Evolutionary conservation across 345 rosid species (phyloP).

Genomic region (Citrus glauca): DNA sequence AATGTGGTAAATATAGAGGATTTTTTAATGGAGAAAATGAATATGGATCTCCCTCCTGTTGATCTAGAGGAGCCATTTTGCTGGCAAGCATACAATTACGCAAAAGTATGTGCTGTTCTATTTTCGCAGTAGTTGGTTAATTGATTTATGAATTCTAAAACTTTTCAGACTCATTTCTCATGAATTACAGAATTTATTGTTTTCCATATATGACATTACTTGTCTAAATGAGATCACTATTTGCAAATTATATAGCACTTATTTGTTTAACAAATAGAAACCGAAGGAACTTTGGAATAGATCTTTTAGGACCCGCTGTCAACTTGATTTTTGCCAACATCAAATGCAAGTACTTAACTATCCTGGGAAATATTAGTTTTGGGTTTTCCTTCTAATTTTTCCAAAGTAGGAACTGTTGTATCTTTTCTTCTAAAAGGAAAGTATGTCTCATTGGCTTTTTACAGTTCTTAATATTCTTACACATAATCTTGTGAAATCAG

Average conservation of each 20-base stretch:
- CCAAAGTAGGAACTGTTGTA: not conserved
- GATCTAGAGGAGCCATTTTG: conserved; percentile 94
- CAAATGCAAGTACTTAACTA: not conserved
- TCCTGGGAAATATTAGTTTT: not conserved
- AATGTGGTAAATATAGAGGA: conserved; percentile 78
- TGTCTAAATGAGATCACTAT: not conserved
- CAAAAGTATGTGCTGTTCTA: conserved; percentile 50
- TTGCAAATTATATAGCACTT: not conserved
- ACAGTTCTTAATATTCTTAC: not conserved
- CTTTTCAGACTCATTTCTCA: not conserved
- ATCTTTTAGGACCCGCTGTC: not conserved
- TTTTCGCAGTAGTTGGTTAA: conserved; percentile 9
- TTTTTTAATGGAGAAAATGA: conserved; percentile 77
- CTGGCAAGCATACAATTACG: conserved; percentile 92
- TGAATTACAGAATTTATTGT: not conserved
- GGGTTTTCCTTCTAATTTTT: not conserved
- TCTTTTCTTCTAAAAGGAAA: not conserved
- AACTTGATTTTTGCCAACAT: not conserved
- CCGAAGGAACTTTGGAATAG: not conserved
- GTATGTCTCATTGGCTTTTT: not conserved
- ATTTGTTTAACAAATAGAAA: not conserved
- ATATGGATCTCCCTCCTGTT: conserved; percentile 73
- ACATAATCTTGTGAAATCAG: not conserved
- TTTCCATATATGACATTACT: not conserved
- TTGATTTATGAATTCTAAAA: conserved; percentile 3